These are phyloP conservation scores for Biscogniauxia marginata DNA, from an alignment of 2,329 filamentous ascomycete genomes.

Conservation along the genomic window DNA sequence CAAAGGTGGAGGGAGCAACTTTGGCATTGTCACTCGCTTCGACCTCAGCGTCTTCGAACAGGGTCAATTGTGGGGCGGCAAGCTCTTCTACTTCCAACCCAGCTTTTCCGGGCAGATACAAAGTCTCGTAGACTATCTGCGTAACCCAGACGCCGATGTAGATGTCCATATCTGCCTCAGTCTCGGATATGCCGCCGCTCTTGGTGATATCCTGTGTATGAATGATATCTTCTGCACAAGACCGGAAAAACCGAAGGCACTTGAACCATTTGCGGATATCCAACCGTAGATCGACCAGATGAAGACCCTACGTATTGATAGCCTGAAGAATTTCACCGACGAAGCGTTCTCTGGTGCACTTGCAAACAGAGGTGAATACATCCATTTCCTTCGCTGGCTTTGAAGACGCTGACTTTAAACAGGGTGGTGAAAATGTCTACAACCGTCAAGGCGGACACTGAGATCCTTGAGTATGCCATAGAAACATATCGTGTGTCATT, in stretches of 20 bases:
- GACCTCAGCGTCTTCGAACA: conserved; percentile 20
- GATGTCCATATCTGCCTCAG: conserved; percentile 3
- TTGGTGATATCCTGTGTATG: conserved; percentile 2
- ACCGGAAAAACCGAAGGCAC: conserved; percentile 13
- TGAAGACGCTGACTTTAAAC: neutral
- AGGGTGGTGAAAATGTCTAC: conserved; percentile 12
- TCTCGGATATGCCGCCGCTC: neutral
- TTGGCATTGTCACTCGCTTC: conserved; percentile 31
- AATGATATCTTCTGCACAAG: conserved; percentile 12
- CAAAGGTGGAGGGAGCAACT: conserved; percentile 30
- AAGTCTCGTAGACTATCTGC: neutral
- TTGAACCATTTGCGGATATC: conserved; percentile 16
- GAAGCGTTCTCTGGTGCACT: conserved; percentile 11
- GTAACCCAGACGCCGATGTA: conserved; percentile 6
- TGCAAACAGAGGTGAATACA: conserved; percentile 5
- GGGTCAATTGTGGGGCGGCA: conserved; percentile 33
- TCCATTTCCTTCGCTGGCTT: too few relatives aligned
- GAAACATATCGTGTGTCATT: conserved; percentile 7
- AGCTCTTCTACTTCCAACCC: conserved; percentile 18
- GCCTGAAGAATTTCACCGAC: conserved; percentile 13
- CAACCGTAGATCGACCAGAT: conserved; percentile 17
- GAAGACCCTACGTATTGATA: conserved; percentile 11
- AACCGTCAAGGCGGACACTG: conserved; percentile 7
- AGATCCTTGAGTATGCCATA: conserved; percentile 6
- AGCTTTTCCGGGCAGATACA: conserved; percentile 15